Evolutionary conservation across 768 basidiomycete genomes (phyloP).

Genomic region (Hericium rajendrae): DNA sequence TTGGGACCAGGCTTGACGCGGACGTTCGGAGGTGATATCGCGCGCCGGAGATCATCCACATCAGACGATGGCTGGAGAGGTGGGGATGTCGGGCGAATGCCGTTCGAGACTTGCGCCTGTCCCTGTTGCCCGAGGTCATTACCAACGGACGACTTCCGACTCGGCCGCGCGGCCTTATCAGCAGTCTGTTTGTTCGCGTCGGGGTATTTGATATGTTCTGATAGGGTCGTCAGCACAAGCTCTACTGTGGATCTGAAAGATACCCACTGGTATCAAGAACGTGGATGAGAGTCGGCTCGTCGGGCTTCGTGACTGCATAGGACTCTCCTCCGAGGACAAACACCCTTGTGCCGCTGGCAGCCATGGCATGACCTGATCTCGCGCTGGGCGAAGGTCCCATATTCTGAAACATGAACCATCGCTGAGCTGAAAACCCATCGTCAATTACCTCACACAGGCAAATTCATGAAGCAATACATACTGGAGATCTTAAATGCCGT

Average conservation of each 20-base stretch:
- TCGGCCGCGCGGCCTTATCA: conserved; percentile 19
- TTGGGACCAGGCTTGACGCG: conserved; percentile 33
- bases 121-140: conserved; percentile 4
- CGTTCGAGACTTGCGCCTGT: conserved; percentile 19
- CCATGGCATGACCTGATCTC: conserved; percentile 97
- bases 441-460: background rate
- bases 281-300: conserved; percentile 78
- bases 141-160: conserved; percentile 39
- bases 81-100: conserved; percentile 60
- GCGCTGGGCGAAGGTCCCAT: conserved; percentile 95
- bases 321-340: conserved; percentile 96
- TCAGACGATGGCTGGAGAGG: conserved; percentile 33
- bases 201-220: conserved; percentile 89
- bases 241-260: background rate
- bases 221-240: background rate
- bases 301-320: conserved; percentile 57
- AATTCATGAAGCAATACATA: conserved; percentile 32
- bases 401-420: conserved; percentile 99
- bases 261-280: conserved; percentile 89
- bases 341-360: conserved; percentile 77
- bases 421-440: conserved; percentile 51
- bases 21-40: conserved; percentile 50
- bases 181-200: conserved; percentile 34
- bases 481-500: conserved; percentile 97
- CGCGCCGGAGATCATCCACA: conserved; percentile 50